A percentile compares a stretch with the other conserved stretches of the same genome.
phyloP scores from a whole-genome alignment of 768 basidiomycete genomes.

The Russula vinacea region DNA sequence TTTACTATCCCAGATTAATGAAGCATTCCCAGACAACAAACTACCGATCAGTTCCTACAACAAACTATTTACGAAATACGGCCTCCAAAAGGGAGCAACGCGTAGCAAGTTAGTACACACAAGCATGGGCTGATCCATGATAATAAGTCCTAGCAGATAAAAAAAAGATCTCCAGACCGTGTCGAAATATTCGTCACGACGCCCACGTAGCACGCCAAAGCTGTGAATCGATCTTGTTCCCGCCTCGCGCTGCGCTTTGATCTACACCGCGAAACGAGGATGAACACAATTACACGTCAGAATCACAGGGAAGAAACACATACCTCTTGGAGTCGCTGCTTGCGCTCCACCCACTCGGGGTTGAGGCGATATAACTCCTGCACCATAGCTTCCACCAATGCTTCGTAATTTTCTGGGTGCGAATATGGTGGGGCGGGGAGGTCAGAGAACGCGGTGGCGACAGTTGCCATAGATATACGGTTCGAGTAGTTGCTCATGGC shows the following conservation, averaged over 20 bases:
- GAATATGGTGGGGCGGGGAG: conserved; percentile 23
- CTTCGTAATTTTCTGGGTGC: conserved; percentile 23
- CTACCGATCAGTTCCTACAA: conserved; percentile 8
- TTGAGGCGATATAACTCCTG: conserved; percentile 27
- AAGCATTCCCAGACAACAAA: conserved; percentile 1
- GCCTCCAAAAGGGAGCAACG: background rate
- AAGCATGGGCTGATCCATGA: conserved; percentile 2
- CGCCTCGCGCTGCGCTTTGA: conserved; percentile 24
- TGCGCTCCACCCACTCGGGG: conserved; percentile 29
- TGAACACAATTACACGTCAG: background rate
- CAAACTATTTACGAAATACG: background rate
- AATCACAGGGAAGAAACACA: background rate
- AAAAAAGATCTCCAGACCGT: background rate
- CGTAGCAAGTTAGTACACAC: conserved; percentile 15
- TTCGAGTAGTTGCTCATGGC: conserved; percentile 18
- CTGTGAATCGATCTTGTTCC: conserved; percentile 16
- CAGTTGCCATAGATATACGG: conserved; percentile 16
- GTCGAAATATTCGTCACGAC: background rate
- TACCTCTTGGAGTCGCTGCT: conserved; percentile 27
- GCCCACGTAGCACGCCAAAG: conserved; percentile 24
- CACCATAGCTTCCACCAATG: conserved; percentile 28
- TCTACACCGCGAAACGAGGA: conserved; percentile 1
- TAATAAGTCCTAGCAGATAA: conserved; percentile 26
- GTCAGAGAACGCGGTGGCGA: conserved; percentile 16
- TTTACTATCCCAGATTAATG: background rate